A percentile compares a stretch with the other conserved stretches of the same genome.
phyloP scores from a whole-genome alignment of 371 early-diverging fungal species.

The Mucor saturninus region DNA sequence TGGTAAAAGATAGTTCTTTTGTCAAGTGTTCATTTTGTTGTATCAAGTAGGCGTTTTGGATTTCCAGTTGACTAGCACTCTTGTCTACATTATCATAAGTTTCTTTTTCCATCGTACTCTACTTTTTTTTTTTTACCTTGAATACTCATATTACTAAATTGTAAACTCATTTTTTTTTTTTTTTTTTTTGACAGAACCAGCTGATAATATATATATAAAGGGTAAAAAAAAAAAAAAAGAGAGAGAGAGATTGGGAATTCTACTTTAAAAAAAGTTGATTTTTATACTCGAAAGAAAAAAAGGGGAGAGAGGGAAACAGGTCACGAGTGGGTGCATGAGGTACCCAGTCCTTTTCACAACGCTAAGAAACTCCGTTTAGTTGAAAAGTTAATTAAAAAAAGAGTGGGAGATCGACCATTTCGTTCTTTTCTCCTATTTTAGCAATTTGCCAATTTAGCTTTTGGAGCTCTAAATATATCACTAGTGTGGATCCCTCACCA shows the following conservation, averaged over 20 bases:
- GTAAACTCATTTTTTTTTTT: conserved; percentile 4
- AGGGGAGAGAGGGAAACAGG: not conserved
- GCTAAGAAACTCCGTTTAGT: not conserved
- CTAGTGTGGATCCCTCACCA: too few relatives aligned
- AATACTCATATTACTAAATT: conserved; percentile 4
- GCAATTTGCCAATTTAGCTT: not conserved
- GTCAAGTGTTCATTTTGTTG: conserved; percentile 49
- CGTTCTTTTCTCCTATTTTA: not conserved
- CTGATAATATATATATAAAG: conserved; percentile 12
- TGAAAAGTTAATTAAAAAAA: not conserved
- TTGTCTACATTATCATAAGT: not conserved
- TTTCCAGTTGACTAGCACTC: conserved; percentile 36
- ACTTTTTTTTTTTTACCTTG: conserved; percentile 3
- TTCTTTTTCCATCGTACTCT: not conserved
- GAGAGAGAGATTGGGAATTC: not conserved
- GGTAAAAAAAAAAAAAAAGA: conserved; percentile 7
- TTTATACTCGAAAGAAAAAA: not conserved
- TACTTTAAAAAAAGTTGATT: not conserved
- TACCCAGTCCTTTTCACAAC: conserved; percentile 1
- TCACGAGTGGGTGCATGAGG: conserved; percentile 3
- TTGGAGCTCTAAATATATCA: too few relatives aligned
- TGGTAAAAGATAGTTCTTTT: conserved; percentile 46
- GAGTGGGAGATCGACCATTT: not conserved
- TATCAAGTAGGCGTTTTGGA: conserved; percentile 45
- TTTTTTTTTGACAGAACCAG: conserved; percentile 18